phyloP scores from a whole-genome alignment of 2,329 filamentous ascomycete genomes.

The Lasiodiplodia citricola region DNA sequence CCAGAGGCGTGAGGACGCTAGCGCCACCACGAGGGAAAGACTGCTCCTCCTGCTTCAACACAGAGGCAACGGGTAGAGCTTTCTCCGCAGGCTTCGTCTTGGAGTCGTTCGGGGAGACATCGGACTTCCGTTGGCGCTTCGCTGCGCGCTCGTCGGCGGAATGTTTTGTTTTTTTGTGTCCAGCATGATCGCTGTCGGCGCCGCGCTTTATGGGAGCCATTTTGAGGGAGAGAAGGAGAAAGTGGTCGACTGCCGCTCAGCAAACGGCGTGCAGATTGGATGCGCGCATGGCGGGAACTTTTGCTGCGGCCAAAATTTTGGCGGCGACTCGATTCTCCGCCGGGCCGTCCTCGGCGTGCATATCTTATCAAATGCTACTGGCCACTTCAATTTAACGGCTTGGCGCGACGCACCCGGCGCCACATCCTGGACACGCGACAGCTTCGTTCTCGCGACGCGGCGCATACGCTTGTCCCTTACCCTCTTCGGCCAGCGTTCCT shows the following conservation, averaged over 20 bases:
- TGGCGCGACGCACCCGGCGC: neutral
- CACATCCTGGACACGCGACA: slow-evolving; percentile 18
- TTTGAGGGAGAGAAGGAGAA: slow-evolving; percentile 21
- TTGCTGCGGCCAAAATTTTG: slow-evolving; percentile 26
- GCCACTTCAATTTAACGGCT: neutral
- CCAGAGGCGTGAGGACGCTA: slow-evolving; percentile 86
- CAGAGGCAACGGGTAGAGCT: slow-evolving; percentile 42
- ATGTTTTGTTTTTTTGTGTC: slow-evolving; percentile 40
- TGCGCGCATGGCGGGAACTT: slow-evolving; percentile 19
- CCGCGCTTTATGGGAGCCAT: slow-evolving; percentile 56
- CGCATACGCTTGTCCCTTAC: slow-evolving; percentile 2
- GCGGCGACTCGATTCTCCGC: slow-evolving; percentile 25
- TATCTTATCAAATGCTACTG: slow-evolving; percentile 7
- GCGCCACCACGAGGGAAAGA: slow-evolving; percentile 92
- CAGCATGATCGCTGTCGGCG: slow-evolving; percentile 43
- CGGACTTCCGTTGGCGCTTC: slow-evolving; percentile 46
- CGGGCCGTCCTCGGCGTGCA: slow-evolving; percentile 25
- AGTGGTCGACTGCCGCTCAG: slow-evolving; percentile 8
- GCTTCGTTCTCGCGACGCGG: slow-evolving; percentile 20
- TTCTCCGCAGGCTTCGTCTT: slow-evolving; percentile 38
- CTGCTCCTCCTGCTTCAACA: slow-evolving; percentile 77
- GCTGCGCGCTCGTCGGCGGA: slow-evolving; percentile 38
- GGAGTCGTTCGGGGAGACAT: slow-evolving; percentile 34
- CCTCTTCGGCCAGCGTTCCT: neutral
- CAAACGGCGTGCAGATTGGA: slow-evolving; percentile 13